Percentiles rank a stretch among this genome's conserved stretches.
phyloP scores from a whole-genome alignment of 139 green algal genomes.

The Picochlorum costavermella region DNA sequence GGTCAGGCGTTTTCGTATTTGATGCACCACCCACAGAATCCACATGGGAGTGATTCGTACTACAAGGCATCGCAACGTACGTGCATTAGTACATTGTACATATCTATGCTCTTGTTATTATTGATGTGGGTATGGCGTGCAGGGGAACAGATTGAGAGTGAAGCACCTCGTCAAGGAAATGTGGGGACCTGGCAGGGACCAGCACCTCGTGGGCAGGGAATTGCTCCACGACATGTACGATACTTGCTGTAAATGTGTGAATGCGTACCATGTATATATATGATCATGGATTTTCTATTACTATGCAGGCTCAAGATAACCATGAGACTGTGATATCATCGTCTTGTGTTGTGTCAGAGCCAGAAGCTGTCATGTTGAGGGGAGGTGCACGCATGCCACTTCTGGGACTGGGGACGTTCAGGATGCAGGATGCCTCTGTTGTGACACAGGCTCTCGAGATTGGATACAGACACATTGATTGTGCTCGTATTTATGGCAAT shows the following conservation, averaged over 20 bases:
- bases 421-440: slow-evolving; percentile 27
- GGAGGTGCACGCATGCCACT: slow-evolving; percentile 50
- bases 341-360: slow-evolving; percentile 15
- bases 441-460: slow-evolving; percentile 28
- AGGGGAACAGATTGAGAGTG: no score
- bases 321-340: neutral
- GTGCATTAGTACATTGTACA: no score
- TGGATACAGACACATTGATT: slow-evolving; percentile 75
- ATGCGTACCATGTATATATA: no score
- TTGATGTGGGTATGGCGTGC: no score
- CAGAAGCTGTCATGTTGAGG: slow-evolving; percentile 33
- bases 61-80: slow-evolving; percentile 1
- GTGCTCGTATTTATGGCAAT: slow-evolving; percentile 65
- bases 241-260: neutral
- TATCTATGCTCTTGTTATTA: no score
- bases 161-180: slow-evolving; percentile 24
- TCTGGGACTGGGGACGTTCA: slow-evolving; percentile 64
- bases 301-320: slow-evolving; percentile 1
- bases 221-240: slow-evolving; percentile 8
- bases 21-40: slow-evolving; percentile 11
- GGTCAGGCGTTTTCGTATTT: slow-evolving; percentile 61
- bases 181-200: slow-evolving; percentile 73
- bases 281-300: no score
- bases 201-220: slow-evolving; percentile 41
- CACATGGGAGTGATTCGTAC: slow-evolving; percentile 47